Evolutionary conservation across 805 yeast genomes (phyloP).

Genomic region (Komagataella pastoris): DNA sequence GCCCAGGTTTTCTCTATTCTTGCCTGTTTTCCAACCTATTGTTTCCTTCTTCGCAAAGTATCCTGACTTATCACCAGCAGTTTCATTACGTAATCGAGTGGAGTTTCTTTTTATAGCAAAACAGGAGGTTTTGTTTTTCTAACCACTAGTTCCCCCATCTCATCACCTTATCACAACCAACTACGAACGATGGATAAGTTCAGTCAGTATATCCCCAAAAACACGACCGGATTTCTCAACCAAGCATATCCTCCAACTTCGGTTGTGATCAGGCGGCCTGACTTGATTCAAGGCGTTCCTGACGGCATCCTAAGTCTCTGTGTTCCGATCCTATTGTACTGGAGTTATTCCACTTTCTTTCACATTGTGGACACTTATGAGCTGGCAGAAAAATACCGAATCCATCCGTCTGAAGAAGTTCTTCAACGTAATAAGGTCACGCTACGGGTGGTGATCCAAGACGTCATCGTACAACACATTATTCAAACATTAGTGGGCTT

Average conservation of each 20-base stretch:
- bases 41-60: not conserved
- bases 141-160: not conserved
- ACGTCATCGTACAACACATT: conserved; percentile 75
- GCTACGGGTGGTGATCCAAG: conserved; percentile 54
- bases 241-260: conserved; percentile 1
- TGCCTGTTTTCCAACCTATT: not conserved
- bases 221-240: not conserved
- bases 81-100: not conserved
- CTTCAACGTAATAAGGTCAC: conserved; percentile 62
- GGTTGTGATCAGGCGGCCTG: conserved; percentile 16
- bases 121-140: not conserved
- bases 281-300: conserved; percentile 44
- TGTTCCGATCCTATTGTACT: conserved; percentile 73
- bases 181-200: not conserved
- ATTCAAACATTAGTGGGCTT: conserved; percentile 69
- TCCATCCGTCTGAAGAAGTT: conserved; percentile 88
- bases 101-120: not conserved
- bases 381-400: conserved; percentile 71
- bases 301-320: conserved; percentile 64
- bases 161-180: not conserved
- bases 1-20: not conserved
- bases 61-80: not conserved
- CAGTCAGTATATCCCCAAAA: conserved; percentile 1
- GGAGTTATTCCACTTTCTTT: conserved; percentile 66
- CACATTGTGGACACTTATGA: conserved; percentile 62